Conservation (phyloP, 1,284 basidiomycete genomes). For the Leccinum subspadiceum region DNA sequence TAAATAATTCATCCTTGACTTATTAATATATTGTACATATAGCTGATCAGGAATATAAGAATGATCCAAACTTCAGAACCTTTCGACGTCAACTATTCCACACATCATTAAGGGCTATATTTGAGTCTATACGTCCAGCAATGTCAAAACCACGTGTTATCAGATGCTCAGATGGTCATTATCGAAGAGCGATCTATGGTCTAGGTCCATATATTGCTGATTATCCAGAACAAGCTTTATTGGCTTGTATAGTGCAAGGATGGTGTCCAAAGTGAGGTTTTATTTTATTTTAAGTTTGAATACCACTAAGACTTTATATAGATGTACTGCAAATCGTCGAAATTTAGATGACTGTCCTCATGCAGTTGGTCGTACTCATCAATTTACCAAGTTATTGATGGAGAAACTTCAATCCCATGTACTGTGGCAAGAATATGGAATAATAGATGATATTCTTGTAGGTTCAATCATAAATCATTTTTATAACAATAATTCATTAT, state of each 20-base stretch:
- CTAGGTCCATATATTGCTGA: background rate
- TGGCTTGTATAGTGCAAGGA: slow-evolving; percentile 1
- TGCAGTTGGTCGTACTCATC: background rate
- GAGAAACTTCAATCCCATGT: background rate
- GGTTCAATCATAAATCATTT: background rate
- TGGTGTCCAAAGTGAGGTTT: background rate
- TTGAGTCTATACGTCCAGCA: background rate
- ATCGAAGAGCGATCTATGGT: background rate
- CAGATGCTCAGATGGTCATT: background rate
- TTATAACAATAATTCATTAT: too few species aligned
- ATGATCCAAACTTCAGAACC: background rate
- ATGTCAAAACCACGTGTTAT: background rate
- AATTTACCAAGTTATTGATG: background rate
- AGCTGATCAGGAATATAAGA: background rate
- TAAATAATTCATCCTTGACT: background rate
- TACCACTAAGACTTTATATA: background rate
- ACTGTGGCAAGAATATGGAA: background rate
- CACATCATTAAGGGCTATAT: background rate
- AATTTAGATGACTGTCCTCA: background rate
- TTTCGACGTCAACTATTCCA: background rate
- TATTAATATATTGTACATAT: background rate
- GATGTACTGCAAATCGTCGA: background rate
- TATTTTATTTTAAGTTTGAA: background rate
- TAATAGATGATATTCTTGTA: background rate
- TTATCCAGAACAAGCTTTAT: background rate